Percentiles rank a stretch among this genome's conserved stretches.
These are phyloP conservation scores for Penicillium sp. DNA, from an alignment of 2,329 filamentous ascomycete genomes.

Conservation along the genomic window DNA sequence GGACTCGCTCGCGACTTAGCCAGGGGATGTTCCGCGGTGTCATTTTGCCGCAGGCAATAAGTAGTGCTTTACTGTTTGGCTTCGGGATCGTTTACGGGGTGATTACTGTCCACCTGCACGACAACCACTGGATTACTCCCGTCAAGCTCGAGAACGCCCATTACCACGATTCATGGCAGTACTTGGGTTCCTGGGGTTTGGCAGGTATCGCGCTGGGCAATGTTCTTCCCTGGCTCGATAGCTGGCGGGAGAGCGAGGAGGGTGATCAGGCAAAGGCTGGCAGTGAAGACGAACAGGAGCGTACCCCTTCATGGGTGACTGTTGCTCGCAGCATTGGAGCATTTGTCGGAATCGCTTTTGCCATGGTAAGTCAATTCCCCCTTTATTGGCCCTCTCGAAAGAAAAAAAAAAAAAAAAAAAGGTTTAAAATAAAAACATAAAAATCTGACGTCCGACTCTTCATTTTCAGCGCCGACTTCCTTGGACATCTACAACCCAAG, in stretches of 20 bases:
- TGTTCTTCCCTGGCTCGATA: constrained; percentile 78
- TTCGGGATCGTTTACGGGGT: constrained; percentile 80
- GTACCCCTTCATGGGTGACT: constrained; percentile 60
- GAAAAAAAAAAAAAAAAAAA: neutral
- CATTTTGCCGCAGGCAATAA: constrained; percentile 53
- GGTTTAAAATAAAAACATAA: neutral
- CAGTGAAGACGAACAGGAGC: constrained; percentile 30
- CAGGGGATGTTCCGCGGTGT: constrained; percentile 40
- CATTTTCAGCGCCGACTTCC: constrained; percentile 69
- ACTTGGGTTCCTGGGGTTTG: constrained; percentile 75
- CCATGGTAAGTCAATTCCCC: constrained; percentile 64
- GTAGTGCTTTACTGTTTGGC: constrained; percentile 64
- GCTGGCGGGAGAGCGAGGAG: constrained; percentile 59
- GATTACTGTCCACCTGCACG: constrained; percentile 74
- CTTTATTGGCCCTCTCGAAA: neutral
- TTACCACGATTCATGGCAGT: constrained; percentile 55
- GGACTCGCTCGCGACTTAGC: constrained; percentile 35
- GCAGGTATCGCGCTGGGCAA: constrained; percentile 73
- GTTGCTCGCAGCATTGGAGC: constrained; percentile 65
- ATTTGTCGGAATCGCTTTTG: constrained; percentile 69
- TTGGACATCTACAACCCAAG: constrained; percentile 92
- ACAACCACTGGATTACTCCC: constrained; percentile 58
- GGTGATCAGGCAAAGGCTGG: constrained; percentile 25
- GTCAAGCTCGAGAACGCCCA: constrained; percentile 57
- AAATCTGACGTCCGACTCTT: neutral